Conservation (phyloP, 2,329 filamentous ascomycete genomes). For the Aspergillus cejpii region DNA sequence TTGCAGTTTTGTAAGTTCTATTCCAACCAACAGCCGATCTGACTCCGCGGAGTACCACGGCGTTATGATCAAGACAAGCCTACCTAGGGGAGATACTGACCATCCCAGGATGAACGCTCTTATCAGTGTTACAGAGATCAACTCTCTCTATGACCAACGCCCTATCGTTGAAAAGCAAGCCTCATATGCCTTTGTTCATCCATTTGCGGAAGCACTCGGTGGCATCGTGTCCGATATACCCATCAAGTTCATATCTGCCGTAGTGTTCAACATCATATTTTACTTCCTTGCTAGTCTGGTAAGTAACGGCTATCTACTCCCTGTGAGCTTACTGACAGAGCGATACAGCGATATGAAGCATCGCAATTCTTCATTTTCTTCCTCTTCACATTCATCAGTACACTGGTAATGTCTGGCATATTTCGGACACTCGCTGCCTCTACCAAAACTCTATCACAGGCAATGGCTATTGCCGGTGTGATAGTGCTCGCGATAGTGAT, state of each 20-base stretch:
- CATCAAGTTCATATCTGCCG: slow-evolving; percentile 66
- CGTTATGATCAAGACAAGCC: slow-evolving; percentile 49
- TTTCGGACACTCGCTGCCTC: slow-evolving; percentile 55
- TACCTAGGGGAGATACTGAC: neutral
- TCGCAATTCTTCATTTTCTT: slow-evolving; percentile 57
- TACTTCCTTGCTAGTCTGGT: slow-evolving; percentile 80
- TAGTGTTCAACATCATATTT: slow-evolving; percentile 70
- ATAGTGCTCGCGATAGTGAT: slow-evolving; percentile 54
- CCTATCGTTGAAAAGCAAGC: slow-evolving; percentile 88
- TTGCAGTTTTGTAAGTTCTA: slow-evolving; percentile 76
- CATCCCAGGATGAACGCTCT: slow-evolving; percentile 46
- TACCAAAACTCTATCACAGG: slow-evolving; percentile 56
- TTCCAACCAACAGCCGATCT: slow-evolving; percentile 41
- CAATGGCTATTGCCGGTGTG: slow-evolving; percentile 52
- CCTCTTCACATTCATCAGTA: slow-evolving; percentile 55
- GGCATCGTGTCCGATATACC: slow-evolving; percentile 84
- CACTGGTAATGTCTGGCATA: slow-evolving; percentile 52
- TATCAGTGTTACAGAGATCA: slow-evolving; percentile 64
- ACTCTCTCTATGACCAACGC: slow-evolving; percentile 81
- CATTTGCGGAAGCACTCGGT: slow-evolving; percentile 75
- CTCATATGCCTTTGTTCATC: slow-evolving; percentile 84
- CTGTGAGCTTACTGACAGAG: slow-evolving; percentile 10
- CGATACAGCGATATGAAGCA: slow-evolving; percentile 29
- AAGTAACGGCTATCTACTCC: slow-evolving; percentile 6
- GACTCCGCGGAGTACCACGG: slow-evolving; percentile 17